A percentile compares a stretch with the other conserved stretches of the same genome.
Evolutionary conservation across 2,329 filamentous ascomycete genomes (phyloP).

Genomic region (Ambrosiella cleistominuta): DNA sequence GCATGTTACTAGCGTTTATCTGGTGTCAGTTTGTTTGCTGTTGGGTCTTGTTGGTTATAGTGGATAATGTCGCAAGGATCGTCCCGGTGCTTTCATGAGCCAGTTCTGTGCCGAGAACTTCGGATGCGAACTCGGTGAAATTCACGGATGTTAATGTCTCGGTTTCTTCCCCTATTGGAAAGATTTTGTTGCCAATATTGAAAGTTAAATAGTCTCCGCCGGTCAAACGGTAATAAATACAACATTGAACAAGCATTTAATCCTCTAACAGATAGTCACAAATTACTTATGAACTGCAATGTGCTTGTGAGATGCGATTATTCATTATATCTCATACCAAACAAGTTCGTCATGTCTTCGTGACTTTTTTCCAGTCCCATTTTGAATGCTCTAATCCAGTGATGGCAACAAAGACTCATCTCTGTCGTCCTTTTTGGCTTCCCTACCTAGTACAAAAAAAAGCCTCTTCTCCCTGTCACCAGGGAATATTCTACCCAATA

Average conservation of each 20-base stretch:
- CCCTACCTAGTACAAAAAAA: background rate
- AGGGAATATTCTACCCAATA: background rate
- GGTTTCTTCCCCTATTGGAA: no score
- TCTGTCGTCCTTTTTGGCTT: background rate
- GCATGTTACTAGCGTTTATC: background rate
- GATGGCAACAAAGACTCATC: background rate
- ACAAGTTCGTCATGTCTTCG: background rate
- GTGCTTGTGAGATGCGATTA: background rate
- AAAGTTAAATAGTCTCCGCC: no score
- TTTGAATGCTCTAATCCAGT: background rate
- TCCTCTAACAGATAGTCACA: no score
- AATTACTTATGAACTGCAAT: background rate
- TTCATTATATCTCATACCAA: background rate
- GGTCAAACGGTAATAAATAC: no score
- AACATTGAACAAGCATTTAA: no score
- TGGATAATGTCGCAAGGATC: background rate
- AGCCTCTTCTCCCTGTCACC: background rate
- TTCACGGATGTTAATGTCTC: no score
- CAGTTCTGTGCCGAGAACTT: no score
- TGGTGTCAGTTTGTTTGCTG: background rate
- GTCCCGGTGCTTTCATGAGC: no score
- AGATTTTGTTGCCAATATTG: no score
- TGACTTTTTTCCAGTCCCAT: constrained; percentile 1
- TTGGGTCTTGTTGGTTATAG: background rate
- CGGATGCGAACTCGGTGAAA: no score